Conservation (phyloP, 202 grass and related monocot species). For the Brachypodium distachyon region DNA sequence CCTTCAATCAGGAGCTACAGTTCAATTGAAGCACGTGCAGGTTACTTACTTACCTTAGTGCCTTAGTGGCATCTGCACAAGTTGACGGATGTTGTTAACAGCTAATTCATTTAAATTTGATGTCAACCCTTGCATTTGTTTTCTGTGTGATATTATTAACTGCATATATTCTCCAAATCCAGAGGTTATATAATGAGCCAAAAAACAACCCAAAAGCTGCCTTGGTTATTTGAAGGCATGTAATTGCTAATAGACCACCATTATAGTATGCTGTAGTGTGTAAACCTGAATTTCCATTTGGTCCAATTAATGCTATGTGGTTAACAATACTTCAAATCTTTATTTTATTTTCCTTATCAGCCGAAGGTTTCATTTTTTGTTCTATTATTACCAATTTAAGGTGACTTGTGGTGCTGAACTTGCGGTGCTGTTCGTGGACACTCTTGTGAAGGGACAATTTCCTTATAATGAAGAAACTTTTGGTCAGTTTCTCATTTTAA, state of each 20-base stretch:
- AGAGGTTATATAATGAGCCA: not conserved
- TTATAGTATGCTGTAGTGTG: not conserved
- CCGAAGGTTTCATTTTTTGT: conserved; percentile 10
- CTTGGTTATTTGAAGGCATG: not conserved
- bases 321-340: not conserved
- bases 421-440: conserved; percentile 64
- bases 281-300: not conserved
- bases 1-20: conserved; percentile 76
- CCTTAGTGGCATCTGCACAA: not conserved
- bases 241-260: not conserved
- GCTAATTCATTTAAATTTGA: not conserved
- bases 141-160: not conserved
- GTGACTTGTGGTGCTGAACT: conserved; percentile 85
- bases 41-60: conserved; percentile 47
- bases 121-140: not conserved
- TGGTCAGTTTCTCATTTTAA: conserved; percentile 41
- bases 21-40: conserved; percentile 90
- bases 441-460: conserved; percentile 51
- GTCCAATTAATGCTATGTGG: not conserved
- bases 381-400: conserved; percentile 38
- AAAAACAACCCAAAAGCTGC: not conserved
- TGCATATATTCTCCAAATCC: not conserved
- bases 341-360: not conserved
- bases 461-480: conserved; percentile 63
- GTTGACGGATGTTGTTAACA: not conserved